Percentiles rank a stretch among this genome's conserved stretches.
phyloP scores from a whole-genome alignment of 805 yeast genomes.

The Candida anglica region DNA sequence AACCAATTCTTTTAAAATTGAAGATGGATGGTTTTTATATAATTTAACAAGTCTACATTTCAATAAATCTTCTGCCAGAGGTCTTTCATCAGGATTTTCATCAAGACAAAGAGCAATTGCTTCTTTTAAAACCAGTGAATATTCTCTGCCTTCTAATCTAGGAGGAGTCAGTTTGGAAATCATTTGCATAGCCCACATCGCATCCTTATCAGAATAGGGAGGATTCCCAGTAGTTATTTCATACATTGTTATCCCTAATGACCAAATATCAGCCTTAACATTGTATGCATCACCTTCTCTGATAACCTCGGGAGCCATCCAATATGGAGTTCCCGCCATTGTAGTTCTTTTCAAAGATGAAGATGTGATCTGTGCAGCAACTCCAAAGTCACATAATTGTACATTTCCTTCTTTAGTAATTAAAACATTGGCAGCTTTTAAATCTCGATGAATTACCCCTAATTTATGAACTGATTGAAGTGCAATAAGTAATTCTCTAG shows the following conservation, averaged over 20 bases:
- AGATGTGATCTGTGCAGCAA: conserved; percentile 87
- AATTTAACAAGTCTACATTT: conserved; percentile 69
- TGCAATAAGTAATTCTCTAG: conserved; percentile 77
- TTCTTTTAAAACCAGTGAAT: conserved; percentile 74
- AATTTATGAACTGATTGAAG: conserved; percentile 77
- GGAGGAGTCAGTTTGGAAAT: conserved; percentile 94
- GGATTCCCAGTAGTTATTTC: conserved; percentile 98
- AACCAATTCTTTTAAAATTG: conserved; percentile 67
- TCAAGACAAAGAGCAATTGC: conserved; percentile 88
- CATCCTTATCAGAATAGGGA: conserved; percentile 94
- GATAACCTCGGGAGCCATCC: conserved; percentile 99
- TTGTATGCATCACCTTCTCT: conserved; percentile 87
- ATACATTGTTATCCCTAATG: conserved; percentile 88
- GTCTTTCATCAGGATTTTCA: conserved; percentile 87
- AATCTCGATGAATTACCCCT: conserved; percentile 93
- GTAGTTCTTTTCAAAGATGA: conserved; percentile 79
- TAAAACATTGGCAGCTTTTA: conserved; percentile 93
- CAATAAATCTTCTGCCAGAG: conserved; percentile 77
- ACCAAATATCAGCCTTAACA: conserved; percentile 95
- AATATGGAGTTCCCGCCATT: conserved; percentile 93
- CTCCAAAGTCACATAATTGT: conserved; percentile 95
- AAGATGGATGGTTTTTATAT: conserved; percentile 57
- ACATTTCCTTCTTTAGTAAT: conserved; percentile 87
- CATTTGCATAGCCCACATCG: conserved; percentile 89
- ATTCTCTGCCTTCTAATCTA: conserved; percentile 84